A percentile compares a stretch with the other conserved stretches of the same genome.
Conservation (phyloP, 306 rosid genomes). For the Begonia masoniana region DNA sequence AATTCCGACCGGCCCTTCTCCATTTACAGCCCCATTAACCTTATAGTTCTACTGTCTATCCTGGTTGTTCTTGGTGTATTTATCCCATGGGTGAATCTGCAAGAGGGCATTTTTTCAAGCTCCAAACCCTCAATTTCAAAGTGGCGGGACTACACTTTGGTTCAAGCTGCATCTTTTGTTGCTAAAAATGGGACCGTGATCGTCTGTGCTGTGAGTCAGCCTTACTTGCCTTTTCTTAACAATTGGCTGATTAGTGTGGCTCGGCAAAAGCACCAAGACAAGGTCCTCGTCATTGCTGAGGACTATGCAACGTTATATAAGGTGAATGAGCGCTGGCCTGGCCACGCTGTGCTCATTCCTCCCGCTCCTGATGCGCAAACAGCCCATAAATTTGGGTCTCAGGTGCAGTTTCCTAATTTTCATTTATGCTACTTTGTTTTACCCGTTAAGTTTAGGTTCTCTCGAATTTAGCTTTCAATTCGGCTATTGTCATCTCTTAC, state of each 20-base stretch:
- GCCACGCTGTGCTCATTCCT: constrained; percentile 83
- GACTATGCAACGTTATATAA: constrained; percentile 65
- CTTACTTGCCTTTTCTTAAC: constrained; percentile 80
- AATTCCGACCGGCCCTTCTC: constrained; percentile 47
- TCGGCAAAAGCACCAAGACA: constrained; percentile 66
- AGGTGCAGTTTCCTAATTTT: constrained; percentile 24
- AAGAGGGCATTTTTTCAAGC: constrained; percentile 34
- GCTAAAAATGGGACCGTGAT: constrained; percentile 74
- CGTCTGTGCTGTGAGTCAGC: constrained; percentile 85
- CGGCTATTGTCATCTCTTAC: no score
- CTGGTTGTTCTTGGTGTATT: constrained; percentile 51
- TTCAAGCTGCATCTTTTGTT: constrained; percentile 63
- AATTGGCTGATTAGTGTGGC: constrained; percentile 84
- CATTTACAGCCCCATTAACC: constrained; percentile 29
- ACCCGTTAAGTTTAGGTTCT: no score
- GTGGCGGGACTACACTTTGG: constrained; percentile 63
- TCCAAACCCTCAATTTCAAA: constrained; percentile 28
- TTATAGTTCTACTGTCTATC: constrained; percentile 40
- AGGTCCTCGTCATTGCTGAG: constrained; percentile 93
- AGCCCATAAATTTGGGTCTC: constrained; percentile 91
- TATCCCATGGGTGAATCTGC: constrained; percentile 50
- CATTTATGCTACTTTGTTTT: not conserved
- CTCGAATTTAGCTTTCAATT: no score
- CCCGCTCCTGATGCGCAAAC: constrained; percentile 79
- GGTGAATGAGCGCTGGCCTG: constrained; percentile 90